Evolutionary conservation across 306 rosid species (phyloP), one percentile per base, ranked within the genome.

Genomic region (Vicia faba): DNA sequence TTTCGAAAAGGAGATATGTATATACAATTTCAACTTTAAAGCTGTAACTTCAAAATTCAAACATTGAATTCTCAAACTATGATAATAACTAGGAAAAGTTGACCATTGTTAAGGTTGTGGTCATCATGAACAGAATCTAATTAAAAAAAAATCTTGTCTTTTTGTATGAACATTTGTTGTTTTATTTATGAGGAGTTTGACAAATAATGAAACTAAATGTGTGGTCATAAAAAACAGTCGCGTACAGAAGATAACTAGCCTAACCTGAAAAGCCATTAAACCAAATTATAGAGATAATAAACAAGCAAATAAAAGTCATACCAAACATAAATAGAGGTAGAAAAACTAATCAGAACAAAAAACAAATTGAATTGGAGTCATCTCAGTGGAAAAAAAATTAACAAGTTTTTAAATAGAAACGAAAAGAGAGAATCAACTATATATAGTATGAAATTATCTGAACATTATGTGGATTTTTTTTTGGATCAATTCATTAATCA

Each of bases 211-310:
- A 55, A 28, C 38, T 13, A 28, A 25, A 28, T 7, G 2, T 56
- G 11, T 12, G 58, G 51, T 8, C 38, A 28, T 28, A 56, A 56
- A 55, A 25, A 11, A 56, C 6, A 31, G 26, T 33, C n/a, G 5
- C 12, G 26, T 16, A 8, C n/a, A 15, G n/a, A 59, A 59, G 28
- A 44, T 8, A 59, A 38, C 25, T 59, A 59, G 46, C 65, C 65
- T 59, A 59, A 59, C 44, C 45, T 59, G 65, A 59, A 59, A 59
- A 59, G 8, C 44, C 44, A 35, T 5, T 35, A 59, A 59, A 59
- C 65, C 65, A 9, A 59, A 59, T 9, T 7, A 13, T 13, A 18
- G 57, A 50, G 29, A 19, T 50, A 12, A 54, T 54, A 13, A 23
- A 11, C n/a, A 49, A 19, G 31, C 31, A 51, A 51, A 29, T 11